Base-by-base conservation (phyloP, 192 early-diverging fungal species). In the Geranomyces variabilis region DNA sequence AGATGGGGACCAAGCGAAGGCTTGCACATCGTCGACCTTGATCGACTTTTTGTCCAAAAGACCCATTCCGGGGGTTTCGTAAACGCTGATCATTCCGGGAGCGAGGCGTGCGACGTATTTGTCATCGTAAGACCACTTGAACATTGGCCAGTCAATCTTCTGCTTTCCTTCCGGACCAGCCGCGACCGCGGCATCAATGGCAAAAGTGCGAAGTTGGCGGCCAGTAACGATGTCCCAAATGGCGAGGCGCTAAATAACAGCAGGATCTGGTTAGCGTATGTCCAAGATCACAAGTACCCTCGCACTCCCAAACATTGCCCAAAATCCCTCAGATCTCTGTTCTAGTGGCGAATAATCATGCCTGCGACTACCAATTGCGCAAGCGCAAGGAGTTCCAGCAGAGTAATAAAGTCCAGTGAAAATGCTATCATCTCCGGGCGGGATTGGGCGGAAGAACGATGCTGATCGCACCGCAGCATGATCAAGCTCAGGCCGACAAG, bases 41-140 rank as follows among this genome's bases (percentile, higher is more conserved):
- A 96, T 86, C 71, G 85, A 88, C 89, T 97, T 99, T 83, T 93
- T 95, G 77, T 92, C 94, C 65, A 98, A 75, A 53, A 98, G 81
- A 59, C 88, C 90, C 97, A 98, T 98, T 31, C 85, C 80, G 48
- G 94, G 92, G n/a, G 93, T 89, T 83, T 98, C 93, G 76, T 99
- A 98, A 36, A 99, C 89, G 22, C 88, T 86, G 36, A 99, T 86
- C 71, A 75, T 72, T 26, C 79, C 79, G 46, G 88, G 90, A 5
- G 87, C 84, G 74, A 94, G 85, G 48, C 94, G 88, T 31, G 95
- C 96, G 84, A 99, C 88, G 89, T 97, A 97, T 75, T 91, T 91
- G 66, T 95, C 95, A 80, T 90, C 90, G 44, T 89, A 86, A 56
- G 95, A 93, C 95, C 96, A 99, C 83, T 95, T 96, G 87, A 99